Evolutionary conservation across 2,329 filamentous ascomycete species (phyloP), one percentile per base, ranked within the genome.

Genomic region (Colletotrichum liriopes): DNA sequence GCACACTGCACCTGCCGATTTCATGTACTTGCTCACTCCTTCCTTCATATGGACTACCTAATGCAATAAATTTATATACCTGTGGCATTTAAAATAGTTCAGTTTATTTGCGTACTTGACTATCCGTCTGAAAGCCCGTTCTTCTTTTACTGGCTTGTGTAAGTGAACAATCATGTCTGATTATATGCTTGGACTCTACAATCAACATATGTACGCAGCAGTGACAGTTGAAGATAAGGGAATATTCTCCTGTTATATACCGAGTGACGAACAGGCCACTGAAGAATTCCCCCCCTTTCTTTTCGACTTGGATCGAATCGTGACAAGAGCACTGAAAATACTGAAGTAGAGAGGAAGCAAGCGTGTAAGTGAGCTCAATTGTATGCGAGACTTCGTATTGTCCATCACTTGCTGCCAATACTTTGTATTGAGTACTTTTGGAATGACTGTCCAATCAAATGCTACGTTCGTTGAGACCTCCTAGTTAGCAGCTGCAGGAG

Each of bases 401-500:
- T 0, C 6, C 3, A 3, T 6, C 1, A 16, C 1, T 32, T 1
- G 4, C 29, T 9, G 4, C 1, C 2, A 3, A 3, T 9, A 5
- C 4, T 0, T 16, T 8, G 61, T 54, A 54, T 18, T 3, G 0
- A 2, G 7, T 43, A 64, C 61, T 4, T 23, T 0, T 1, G 0
- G 0, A 18, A 8, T 8, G 18, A 26, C 16, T 23, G 45, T 5
- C 70, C 70, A 72, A 72, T 70, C 70, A 70, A 32, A 32, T 39
- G 20, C 45, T 14, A 2, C 18, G 32, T 29, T 23, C 18, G 11
- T 14, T 49, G 5, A 35, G 51, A 37, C 52, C 18, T 55, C 11
- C 26, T 49, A 32, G 20, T 56, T 41, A 43, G 26, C 51, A 41
- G 37, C 69, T 69, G 52, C 58, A 69, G 43, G 43, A 58, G 35